phyloP scores from a whole-genome alignment of 1,284 basidiomycete genomes.

The Testicularia cyperi region DNA sequence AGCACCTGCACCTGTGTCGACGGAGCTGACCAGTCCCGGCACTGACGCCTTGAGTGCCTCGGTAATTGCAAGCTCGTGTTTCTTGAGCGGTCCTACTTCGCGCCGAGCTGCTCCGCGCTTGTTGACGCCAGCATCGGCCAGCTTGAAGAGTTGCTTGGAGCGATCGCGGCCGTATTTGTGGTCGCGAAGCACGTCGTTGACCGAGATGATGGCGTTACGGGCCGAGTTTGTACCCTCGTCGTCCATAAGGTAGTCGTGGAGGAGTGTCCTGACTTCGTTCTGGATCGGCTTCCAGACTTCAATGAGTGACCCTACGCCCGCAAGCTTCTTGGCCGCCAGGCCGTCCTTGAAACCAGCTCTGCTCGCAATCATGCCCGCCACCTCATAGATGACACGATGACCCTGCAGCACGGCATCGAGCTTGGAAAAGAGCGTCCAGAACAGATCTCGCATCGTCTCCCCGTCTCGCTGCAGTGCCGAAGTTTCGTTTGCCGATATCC shows the following conservation, averaged over 20 bases:
- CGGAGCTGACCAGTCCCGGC: conserved; percentile 75
- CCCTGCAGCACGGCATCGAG: conserved; percentile 93
- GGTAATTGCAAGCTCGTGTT: conserved; percentile 82
- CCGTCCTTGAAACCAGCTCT: conserved; percentile 44
- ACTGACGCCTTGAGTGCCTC: conserved; percentile 84
- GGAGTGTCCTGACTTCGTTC: conserved; percentile 75
- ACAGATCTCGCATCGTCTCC: conserved; percentile 71
- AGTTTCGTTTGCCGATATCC: conserved; percentile 42
- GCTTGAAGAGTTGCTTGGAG: conserved; percentile 71
- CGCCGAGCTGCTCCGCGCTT: conserved; percentile 62
- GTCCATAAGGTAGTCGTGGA: conserved; percentile 87
- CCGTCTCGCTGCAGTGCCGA: conserved; percentile 48
- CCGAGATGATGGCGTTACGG: conserved; percentile 83
- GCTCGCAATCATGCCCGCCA: conserved; percentile 61
- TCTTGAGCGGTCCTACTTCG: conserved; percentile 65
- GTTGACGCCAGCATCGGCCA: conserved; percentile 68
- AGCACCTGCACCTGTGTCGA: conserved; percentile 12
- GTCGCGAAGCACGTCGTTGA: conserved; percentile 78
- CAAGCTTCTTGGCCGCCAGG: conserved; percentile 15
- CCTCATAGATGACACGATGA: conserved; percentile 85
- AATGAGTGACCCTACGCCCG: conserved; percentile 63
- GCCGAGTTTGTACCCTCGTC: conserved; percentile 77
- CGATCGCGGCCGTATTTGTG: conserved; percentile 46
- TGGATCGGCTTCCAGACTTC: conserved; percentile 93
- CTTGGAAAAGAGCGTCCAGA: conserved; percentile 98